Percentiles rank a stretch among this genome's conserved stretches.
phyloP scores from a whole-genome alignment of 768 basidiomycete genomes.

The Amanita jacksonii region DNA sequence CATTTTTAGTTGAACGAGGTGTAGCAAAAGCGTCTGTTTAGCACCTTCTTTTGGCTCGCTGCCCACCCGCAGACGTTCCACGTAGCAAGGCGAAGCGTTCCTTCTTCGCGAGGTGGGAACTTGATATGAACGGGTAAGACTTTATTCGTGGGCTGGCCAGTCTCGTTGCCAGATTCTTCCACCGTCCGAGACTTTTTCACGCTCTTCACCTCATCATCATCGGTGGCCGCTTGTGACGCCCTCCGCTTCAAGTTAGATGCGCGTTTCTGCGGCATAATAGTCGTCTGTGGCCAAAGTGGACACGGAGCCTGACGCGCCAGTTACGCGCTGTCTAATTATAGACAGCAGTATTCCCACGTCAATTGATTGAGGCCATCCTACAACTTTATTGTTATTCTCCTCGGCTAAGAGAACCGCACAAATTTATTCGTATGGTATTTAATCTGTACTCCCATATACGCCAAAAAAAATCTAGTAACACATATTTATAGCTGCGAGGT shows the following conservation, averaged over 20 bases:
- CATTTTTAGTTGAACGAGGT: conserved; percentile 2
- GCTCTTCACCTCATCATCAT: conserved; percentile 1
- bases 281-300: background rate
- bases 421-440: no score
- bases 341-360: no score
- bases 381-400: no score
- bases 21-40: background rate
- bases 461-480: no score
- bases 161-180: background rate
- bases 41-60: conserved; percentile 70
- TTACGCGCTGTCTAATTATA: background rate
- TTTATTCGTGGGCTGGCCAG: conserved; percentile 62
- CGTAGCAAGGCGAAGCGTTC: conserved; percentile 46
- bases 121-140: conserved; percentile 51
- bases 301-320: background rate
- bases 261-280: conserved; percentile 1
- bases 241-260: no score
- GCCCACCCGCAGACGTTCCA: conserved; percentile 82
- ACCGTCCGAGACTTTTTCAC: conserved; percentile 17
- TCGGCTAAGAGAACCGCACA: no score
- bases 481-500: no score
- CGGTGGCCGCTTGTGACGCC: no score
- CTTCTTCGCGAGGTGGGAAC: conserved; percentile 40
- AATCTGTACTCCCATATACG: no score
- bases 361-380: no score